phyloP scores from a whole-genome alignment of 192 early-diverging fungal species.

The Entomortierella chlamydospora region DNA sequence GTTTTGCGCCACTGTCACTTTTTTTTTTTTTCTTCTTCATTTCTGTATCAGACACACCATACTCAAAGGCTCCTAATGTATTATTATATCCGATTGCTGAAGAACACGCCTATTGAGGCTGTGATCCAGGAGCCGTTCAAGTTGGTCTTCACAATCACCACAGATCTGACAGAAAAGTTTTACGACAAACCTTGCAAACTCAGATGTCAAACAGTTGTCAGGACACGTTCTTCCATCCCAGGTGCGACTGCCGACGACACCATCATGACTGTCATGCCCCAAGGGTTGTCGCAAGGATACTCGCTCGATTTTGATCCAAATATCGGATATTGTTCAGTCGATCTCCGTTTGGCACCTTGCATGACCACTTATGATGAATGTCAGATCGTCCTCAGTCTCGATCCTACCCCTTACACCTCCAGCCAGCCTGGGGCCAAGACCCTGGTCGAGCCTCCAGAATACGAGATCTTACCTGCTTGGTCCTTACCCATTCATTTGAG shows the following conservation, averaged over 20 bases:
- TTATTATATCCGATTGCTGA: slow-evolving; percentile 50
- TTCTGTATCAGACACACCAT: background rate
- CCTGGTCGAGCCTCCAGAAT: slow-evolving; percentile 36
- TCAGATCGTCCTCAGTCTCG: slow-evolving; percentile 42
- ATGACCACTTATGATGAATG: slow-evolving; percentile 47
- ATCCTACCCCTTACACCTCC: slow-evolving; percentile 31
- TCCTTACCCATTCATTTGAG: slow-evolving; percentile 40
- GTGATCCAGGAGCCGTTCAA: slow-evolving; percentile 57
- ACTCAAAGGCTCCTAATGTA: slow-evolving; percentile 16
- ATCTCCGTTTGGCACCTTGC: slow-evolving; percentile 50
- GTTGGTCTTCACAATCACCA: slow-evolving; percentile 55
- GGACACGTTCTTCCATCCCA: slow-evolving; percentile 27
- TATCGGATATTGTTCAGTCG: slow-evolving; percentile 47
- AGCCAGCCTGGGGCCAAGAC: slow-evolving; percentile 14
- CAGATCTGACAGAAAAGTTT: slow-evolving; percentile 52
- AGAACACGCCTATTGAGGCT: slow-evolving; percentile 54
- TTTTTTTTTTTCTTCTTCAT: slow-evolving; percentile 9
- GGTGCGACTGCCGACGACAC: slow-evolving; percentile 39
- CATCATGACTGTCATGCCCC: slow-evolving; percentile 51
- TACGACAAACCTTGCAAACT: slow-evolving; percentile 50
- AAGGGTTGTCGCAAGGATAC: slow-evolving; percentile 45
- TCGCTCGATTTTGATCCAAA: slow-evolving; percentile 52
- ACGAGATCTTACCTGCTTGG: slow-evolving; percentile 52
- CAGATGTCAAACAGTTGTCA: slow-evolving; percentile 42
- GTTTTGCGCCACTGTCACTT: background rate